Percentiles rank a stretch among this genome's conserved stretches.
These are phyloP conservation scores for Abrus pulchellus DNA, from an alignment of 306 rosid genomes.

Conservation along the genomic window DNA sequence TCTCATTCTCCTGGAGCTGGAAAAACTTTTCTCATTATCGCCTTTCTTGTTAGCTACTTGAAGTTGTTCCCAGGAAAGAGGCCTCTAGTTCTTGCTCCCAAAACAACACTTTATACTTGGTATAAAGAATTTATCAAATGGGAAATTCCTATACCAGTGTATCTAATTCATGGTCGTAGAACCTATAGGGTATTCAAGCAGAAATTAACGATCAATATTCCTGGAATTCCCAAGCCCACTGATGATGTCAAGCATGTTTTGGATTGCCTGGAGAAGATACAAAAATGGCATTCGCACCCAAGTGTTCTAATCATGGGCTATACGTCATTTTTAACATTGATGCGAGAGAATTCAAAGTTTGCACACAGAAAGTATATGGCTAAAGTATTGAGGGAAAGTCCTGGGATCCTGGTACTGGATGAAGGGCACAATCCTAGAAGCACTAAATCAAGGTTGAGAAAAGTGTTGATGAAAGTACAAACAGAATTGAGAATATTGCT, in stretches of 20 bases:
- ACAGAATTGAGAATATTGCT: conserved; percentile 88
- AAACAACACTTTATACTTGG: conserved; percentile 96
- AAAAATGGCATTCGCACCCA: conserved; percentile 94
- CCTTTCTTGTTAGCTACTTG: conserved; percentile 91
- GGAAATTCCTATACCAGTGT: conserved; percentile 92
- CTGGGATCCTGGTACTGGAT: conserved; percentile 81
- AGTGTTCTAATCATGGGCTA: conserved; percentile 97
- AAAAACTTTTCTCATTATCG: conserved; percentile 89
- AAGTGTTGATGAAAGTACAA: conserved; percentile 87
- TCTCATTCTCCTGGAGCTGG: conserved; percentile 99
- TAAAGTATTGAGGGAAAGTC: conserved; percentile 87
- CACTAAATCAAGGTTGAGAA: conserved; percentile 89
- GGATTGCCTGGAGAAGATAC: conserved; percentile 90
- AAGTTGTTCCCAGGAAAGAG: conserved; percentile 88
- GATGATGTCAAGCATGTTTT: conserved; percentile 91
- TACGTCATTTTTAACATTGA: conserved; percentile 81
- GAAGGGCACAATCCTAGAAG: conserved; percentile 99
- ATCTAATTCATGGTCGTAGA: conserved; percentile 89
- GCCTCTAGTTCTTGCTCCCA: conserved; percentile 95
- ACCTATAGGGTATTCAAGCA: conserved; percentile 75
- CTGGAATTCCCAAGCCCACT: conserved; percentile 80
- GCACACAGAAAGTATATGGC: conserved; percentile 88
- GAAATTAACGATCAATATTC: conserved; percentile 53
- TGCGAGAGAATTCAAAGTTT: conserved; percentile 85
- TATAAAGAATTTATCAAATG: conserved; percentile 96